A percentile compares a stretch with the other conserved stretches of the same genome.
Evolutionary conservation across 257 asterid species (phyloP).

Genomic region (Nicotiana knightiana): DNA sequence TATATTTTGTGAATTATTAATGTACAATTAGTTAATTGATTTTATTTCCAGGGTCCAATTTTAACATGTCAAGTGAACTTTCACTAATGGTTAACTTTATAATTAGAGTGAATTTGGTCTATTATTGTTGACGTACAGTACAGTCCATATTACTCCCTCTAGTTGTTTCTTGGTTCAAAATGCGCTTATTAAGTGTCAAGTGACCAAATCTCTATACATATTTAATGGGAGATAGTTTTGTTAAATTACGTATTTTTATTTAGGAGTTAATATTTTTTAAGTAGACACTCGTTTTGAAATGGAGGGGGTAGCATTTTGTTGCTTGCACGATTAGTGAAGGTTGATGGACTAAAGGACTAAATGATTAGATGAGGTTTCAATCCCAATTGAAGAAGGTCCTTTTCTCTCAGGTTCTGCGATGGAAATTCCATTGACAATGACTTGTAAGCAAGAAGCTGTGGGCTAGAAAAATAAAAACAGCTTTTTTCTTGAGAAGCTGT

Average conservation of each 20-base stretch:
- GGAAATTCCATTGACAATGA: conserved; percentile 18
- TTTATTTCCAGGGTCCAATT: too few relatives aligned
- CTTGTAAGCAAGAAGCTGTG: conserved; percentile 2
- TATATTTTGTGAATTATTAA: neutral
- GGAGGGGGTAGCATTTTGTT: conserved; percentile 5
- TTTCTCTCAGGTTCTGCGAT: conserved; percentile 24
- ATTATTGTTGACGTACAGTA: conserved; percentile 6
- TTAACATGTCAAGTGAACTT: neutral
- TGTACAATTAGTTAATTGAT: neutral
- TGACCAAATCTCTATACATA: too few relatives aligned
- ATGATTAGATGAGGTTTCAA: neutral
- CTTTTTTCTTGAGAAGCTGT: neutral
- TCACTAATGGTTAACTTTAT: too few relatives aligned
- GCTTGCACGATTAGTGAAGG: conserved; percentile 27
- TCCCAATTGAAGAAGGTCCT: conserved; percentile 2
- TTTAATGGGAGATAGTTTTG: too few relatives aligned
- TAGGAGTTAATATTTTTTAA: neutral
- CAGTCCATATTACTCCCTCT: neutral
- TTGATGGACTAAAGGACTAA: neutral
- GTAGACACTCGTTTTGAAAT: too few relatives aligned
- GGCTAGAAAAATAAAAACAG: neutral
- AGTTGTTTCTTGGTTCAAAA: too few relatives aligned
- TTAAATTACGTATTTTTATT: neutral
- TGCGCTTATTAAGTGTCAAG: too few relatives aligned
- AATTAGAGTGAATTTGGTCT: neutral